A percentile compares a stretch with the other conserved stretches of the same genome.
These are phyloP conservation scores for Coemansia sp. DNA, from an alignment of 192 early-diverging fungal genomes.

Conservation along the genomic window DNA sequence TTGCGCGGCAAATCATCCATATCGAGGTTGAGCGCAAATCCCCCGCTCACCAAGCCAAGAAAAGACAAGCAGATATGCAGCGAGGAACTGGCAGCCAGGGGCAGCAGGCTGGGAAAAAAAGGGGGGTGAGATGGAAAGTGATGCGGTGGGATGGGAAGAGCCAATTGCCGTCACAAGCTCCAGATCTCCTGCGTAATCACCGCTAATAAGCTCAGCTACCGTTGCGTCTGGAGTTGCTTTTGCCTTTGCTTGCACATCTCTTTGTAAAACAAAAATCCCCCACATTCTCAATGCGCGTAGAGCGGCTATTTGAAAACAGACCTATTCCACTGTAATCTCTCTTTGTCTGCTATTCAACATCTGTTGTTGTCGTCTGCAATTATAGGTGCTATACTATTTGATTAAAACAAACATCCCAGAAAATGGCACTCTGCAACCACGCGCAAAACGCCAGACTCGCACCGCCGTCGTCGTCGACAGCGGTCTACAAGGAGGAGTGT, in stretches of 20 bases:
- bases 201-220: no score
- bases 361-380: not conserved
- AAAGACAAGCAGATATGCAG: not conserved
- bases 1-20: not conserved
- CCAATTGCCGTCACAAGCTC: not conserved
- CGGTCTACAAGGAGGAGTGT: conserved; percentile 91
- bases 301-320: no score
- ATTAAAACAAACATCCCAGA: not conserved
- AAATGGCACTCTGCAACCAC: conserved; percentile 41
- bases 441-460: conserved; percentile 25
- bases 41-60: not conserved
- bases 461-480: conserved; percentile 36
- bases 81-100: no score
- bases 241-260: not conserved
- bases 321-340: no score
- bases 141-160: not conserved
- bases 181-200: not conserved
- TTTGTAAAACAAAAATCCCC: not conserved
- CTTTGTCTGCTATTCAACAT: no score
- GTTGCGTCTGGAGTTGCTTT: not conserved
- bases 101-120: no score
- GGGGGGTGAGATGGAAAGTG: no score
- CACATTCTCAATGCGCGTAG: no score
- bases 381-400: not conserved
- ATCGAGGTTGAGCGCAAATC: not conserved